Evolutionary conservation across 306 rosid species (phyloP), one percentile per base, ranked within the genome.

Genomic region (Trichosanthes truncata): DNA sequence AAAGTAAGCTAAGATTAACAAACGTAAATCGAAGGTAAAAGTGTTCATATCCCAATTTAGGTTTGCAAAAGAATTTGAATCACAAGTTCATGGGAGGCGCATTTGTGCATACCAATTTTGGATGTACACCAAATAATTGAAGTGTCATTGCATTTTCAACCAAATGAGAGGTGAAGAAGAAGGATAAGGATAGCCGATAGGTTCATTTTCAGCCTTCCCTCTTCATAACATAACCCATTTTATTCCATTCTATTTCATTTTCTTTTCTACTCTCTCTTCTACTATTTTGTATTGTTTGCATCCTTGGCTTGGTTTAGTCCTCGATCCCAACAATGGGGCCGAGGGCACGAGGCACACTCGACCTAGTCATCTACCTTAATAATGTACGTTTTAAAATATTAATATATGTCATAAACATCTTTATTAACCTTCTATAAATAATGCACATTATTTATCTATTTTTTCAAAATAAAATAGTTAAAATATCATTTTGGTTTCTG

Each of bases 171-270:
- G 77, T 72, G 7, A 43, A 25, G 55, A 72, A 46, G 57, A 46
- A 46, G 40, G 55, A 46, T 43, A 72, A 72, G 77, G 57, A 45
- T n/a, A n/a, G n/a, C n/a, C n/a, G n/a, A n/a, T 72, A 72, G 77
- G 38, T 25, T 72, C 57, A 72, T 45, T 45, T 26, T 25, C 25
- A 46, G 77, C 77, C 77, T 48, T 73, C 59, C 59, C 11, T 73
- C 59, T 26, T 41, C 55, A 10, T 41, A 33, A 15, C 55, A 12
- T 12, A 43, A 45, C 36, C 75, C 57, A 25, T 46, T 15, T 7
- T 55, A 15, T 63, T 62, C 15, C 2, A 31, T 59, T 23, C 9
- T 38, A 45, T 63, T 65, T 35, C 72, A 35, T 33, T 65, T 65
- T 65, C 45, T 65, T n/a, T 65, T 65, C 13, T 17, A 48, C 59